A percentile compares a stretch with the other conserved stretches of the same genome.
Evolutionary conservation across 2,329 filamentous ascomycete species (phyloP).

Genomic region (Botryosphaeria agaves): DNA sequence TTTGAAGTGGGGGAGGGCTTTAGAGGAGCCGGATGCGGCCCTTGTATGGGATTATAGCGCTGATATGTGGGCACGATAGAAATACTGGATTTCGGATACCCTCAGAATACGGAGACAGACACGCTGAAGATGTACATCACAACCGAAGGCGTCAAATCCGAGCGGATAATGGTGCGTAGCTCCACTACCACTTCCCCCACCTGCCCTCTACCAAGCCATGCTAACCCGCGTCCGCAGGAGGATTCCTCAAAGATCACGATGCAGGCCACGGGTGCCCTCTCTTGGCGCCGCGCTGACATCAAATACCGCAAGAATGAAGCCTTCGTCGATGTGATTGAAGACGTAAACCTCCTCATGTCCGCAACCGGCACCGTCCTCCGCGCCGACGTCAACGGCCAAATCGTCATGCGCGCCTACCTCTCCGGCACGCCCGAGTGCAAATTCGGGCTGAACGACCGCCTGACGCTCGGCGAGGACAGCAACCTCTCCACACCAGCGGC

Average conservation of each 20-base stretch:
- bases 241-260: conserved; percentile 97
- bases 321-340: conserved; percentile 97
- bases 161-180: conserved; percentile 40
- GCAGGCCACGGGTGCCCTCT: conserved; percentile 93
- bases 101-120: conserved; percentile 96
- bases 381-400: conserved; percentile 92
- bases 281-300: conserved; percentile 93
- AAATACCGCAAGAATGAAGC: conserved; percentile 99
- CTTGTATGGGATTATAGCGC: conserved; percentile 1
- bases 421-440: conserved; percentile 97
- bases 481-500: too few species aligned
- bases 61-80: conserved; percentile 35
- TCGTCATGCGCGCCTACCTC: conserved; percentile 96
- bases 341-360: conserved; percentile 98
- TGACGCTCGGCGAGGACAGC: conserved; percentile 57
- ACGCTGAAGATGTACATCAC: conserved; percentile 99
- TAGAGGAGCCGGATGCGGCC: conserved; percentile 1
- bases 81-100: conserved; percentile 97
- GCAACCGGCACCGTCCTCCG: conserved; percentile 87
- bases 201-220: conserved; percentile 6
- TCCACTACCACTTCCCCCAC: not conserved
- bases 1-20: not conserved
- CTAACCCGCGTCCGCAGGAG: conserved; percentile 29
- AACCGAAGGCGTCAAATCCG: conserved; percentile 93
- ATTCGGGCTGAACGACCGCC: conserved; percentile 89